Evolutionary conservation across 108 stramenopile species (phyloP).

Genomic region (Poteriospumella lacustris): DNA sequence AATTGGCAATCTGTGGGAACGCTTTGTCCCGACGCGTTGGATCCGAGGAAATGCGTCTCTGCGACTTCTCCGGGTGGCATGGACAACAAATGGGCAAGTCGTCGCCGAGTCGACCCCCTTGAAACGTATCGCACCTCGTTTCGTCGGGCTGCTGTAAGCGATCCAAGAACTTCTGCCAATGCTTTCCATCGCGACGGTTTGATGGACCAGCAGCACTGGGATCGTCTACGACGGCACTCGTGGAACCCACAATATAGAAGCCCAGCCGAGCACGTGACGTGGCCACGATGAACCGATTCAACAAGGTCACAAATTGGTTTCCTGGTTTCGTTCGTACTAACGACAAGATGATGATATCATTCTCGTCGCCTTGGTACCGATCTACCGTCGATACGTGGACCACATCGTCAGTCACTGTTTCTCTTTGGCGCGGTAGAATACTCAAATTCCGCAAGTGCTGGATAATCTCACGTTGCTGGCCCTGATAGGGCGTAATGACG

Average conservation of each 20-base stretch:
- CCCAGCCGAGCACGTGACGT: slow-evolving; percentile 18
- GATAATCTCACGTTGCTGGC: background rate
- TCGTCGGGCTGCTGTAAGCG: background rate
- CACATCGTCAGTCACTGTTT: background rate
- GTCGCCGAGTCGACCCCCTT: background rate
- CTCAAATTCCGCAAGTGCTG: background rate
- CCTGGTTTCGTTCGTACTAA: slow-evolving; percentile 16
- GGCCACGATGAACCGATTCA: slow-evolving; percentile 27
- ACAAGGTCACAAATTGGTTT: slow-evolving; percentile 9
- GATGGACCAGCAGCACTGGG: background rate
- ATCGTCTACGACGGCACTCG: background rate
- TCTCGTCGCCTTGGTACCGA: slow-evolving; percentile 28
- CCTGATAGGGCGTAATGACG: slow-evolving; percentile 20
- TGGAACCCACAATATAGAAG: slow-evolving; percentile 17
- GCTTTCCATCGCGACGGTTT: background rate
- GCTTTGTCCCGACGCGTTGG: too few relatives aligned
- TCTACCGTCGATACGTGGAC: slow-evolving; percentile 14
- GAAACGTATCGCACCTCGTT: background rate
- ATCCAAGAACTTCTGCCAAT: slow-evolving; percentile 1
- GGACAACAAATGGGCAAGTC: slow-evolving; percentile 16
- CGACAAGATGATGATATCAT: slow-evolving; percentile 24
- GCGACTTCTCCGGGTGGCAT: background rate
- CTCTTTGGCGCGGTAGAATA: background rate
- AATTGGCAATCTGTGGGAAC: too few relatives aligned
- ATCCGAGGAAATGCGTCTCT: too few relatives aligned